Conservation (phyloP, 2,329 filamentous ascomycete species). For the Colletotrichum agaves region DNA sequence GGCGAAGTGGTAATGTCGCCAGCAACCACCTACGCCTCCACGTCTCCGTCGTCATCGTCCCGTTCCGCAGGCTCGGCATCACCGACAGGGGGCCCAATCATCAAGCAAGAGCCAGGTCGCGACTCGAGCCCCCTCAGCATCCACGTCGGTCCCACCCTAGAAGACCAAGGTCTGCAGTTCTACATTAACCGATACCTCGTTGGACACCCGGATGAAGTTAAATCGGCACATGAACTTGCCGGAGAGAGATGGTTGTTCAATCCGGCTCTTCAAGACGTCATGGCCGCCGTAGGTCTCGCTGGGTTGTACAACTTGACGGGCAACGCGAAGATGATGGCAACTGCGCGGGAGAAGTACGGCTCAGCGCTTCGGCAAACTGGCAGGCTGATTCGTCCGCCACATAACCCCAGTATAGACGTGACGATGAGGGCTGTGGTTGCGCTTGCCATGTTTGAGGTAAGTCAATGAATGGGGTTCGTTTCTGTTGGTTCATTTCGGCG, state of each 20-base stretch:
- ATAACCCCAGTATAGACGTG: conserved; percentile 51
- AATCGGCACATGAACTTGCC: conserved; percentile 49
- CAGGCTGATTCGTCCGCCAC: conserved; percentile 50
- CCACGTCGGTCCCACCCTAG: conserved; percentile 54
- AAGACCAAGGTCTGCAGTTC: conserved; percentile 61
- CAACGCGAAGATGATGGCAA: conserved; percentile 56
- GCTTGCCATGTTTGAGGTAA: conserved; percentile 71
- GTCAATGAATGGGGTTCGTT: conserved; percentile 21
- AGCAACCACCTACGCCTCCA: conserved; percentile 25
- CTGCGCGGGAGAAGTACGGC: conserved; percentile 64
- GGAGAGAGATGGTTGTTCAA: conserved; percentile 51
- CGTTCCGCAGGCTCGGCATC: conserved; percentile 20
- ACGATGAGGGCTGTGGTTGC: conserved; percentile 65
- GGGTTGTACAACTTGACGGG: conserved; percentile 65
- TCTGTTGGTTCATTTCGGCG: neutral
- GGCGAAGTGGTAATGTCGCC: neutral
- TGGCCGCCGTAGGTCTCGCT: conserved; percentile 68
- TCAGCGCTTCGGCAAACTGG: conserved; percentile 61
- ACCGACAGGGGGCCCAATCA: conserved; percentile 23
- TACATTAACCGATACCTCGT: conserved; percentile 63
- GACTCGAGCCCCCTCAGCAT: conserved; percentile 37
- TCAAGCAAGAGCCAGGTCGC: conserved; percentile 21
- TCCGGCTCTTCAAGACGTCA: conserved; percentile 57
- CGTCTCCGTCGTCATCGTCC: conserved; percentile 39
- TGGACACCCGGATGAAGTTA: conserved; percentile 62